A percentile compares a stretch with the other conserved stretches of the same genome.
Conservation (phyloP, 352 stramenopile genomes). For the Globisporangium takayamanum region DNA sequence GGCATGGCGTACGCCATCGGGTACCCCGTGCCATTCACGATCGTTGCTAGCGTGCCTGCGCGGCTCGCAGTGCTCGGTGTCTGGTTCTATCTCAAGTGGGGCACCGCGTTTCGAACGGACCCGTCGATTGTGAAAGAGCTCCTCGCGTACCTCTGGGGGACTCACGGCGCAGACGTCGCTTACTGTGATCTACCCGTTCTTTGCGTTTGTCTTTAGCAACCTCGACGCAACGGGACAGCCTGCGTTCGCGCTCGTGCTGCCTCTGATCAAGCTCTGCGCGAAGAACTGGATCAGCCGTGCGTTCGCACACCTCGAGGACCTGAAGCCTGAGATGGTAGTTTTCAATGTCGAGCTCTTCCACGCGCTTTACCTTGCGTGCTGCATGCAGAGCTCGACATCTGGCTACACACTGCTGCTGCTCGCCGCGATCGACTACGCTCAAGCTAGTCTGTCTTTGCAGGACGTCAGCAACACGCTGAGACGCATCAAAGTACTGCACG, state of each 20-base stretch:
- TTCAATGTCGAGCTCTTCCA: constrained; percentile 55
- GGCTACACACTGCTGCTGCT: constrained; percentile 19
- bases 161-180: constrained; percentile 24
- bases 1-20: constrained; percentile 17
- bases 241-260: constrained; percentile 19
- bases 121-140: constrained; percentile 12
- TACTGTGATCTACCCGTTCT: constrained; percentile 22
- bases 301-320: constrained; percentile 11
- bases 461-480: not conserved
- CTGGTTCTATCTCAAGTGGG: constrained; percentile 19
- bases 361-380: constrained; percentile 32
- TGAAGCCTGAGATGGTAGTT: constrained; percentile 34
- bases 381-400: constrained; percentile 28
- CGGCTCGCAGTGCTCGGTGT: constrained; percentile 9
- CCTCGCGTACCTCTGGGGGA: constrained; percentile 13
- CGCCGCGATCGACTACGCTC: constrained; percentile 22
- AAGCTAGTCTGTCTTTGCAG: not conserved
- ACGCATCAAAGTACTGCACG: not conserved
- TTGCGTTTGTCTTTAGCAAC: constrained; percentile 22
- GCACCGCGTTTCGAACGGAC: constrained; percentile 17
- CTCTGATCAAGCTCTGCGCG: constrained; percentile 19
- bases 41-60: constrained; percentile 10
- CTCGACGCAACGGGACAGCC: constrained; percentile 8
- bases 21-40: constrained; percentile 29
- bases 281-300: constrained; percentile 4